A percentile compares a stretch with the other conserved stretches of the same genome.
Conservation (phyloP, 2,329 filamentous ascomycete genomes). For the Microdochium paspali region DNA sequence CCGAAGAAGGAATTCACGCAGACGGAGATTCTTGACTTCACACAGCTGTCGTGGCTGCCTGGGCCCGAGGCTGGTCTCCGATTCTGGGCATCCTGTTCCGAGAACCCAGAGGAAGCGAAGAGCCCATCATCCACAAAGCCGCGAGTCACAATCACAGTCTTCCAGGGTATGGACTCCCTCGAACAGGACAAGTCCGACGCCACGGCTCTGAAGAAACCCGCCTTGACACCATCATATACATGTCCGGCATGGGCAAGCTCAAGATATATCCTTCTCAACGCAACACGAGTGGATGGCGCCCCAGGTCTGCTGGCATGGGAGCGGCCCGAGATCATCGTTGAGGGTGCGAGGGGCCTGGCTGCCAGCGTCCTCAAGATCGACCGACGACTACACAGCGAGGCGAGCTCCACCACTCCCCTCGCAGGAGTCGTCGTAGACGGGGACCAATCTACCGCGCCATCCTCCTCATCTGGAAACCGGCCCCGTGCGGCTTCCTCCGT, state of each 20-base stretch:
- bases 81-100: constrained; percentile 39
- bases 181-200: constrained; percentile 11
- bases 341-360: constrained; percentile 30
- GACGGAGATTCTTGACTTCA: constrained; percentile 49
- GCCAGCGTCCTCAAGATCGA: constrained; percentile 27
- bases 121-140: constrained; percentile 20
- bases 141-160: constrained; percentile 36
- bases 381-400: constrained; percentile 18
- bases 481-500: not conserved
- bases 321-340: constrained; percentile 32
- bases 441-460: not conserved
- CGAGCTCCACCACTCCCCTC: constrained; percentile 17
- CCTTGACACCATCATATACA: constrained; percentile 20
- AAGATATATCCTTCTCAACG: constrained; percentile 31
- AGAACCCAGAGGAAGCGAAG: constrained; percentile 19
- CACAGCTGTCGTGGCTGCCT: constrained; percentile 56
- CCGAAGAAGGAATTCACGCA: constrained; percentile 31
- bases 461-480: not conserved
- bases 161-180: constrained; percentile 11
- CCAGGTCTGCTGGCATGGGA: constrained; percentile 39
- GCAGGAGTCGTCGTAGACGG: constrained; percentile 20
- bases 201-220: constrained; percentile 1
- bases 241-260: constrained; percentile 39
- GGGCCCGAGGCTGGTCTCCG: constrained; percentile 52
- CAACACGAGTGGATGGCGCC: constrained; percentile 26